A percentile compares a stretch with the other conserved stretches of the same genome.
Evolutionary conservation across 1,284 basidiomycete species (phyloP).

Genomic region (Schizophyllum commune): DNA sequence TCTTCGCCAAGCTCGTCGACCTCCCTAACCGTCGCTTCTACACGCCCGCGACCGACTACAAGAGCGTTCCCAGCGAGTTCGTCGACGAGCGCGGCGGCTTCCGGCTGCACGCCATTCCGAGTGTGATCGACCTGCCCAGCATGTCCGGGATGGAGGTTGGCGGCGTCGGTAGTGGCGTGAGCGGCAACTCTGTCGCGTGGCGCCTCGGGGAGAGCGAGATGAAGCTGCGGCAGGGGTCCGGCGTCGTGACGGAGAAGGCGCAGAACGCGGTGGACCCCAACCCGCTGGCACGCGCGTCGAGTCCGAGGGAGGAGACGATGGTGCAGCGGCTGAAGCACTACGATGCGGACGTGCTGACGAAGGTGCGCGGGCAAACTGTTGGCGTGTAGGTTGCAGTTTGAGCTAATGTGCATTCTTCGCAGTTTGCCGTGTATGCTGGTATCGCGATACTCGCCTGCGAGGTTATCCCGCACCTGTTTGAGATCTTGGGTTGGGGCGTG

Average conservation of each 20-base stretch:
- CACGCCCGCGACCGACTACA: conserved; percentile 83
- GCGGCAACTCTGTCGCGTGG: conserved; percentile 15
- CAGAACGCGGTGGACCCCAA: not conserved
- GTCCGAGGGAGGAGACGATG: not conserved
- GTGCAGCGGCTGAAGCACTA: conserved; percentile 16
- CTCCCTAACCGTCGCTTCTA: conserved; percentile 80
- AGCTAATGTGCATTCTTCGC: conserved; percentile 66
- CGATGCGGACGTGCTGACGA: conserved; percentile 60
- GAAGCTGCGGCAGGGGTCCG: conserved; percentile 14
- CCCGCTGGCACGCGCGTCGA: not conserved
- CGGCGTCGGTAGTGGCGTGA: conserved; percentile 30
- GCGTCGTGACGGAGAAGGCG: conserved; percentile 15
- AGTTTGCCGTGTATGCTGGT: conserved; percentile 85
- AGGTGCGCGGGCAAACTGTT: conserved; percentile 39
- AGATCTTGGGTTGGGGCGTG: conserved; percentile 62
- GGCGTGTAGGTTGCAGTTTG: not conserved
- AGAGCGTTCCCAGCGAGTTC: conserved; percentile 53
- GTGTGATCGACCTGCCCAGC: conserved; percentile 73
- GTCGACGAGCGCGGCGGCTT: conserved; percentile 21
- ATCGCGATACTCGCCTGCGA: conserved; percentile 68
- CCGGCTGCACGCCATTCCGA: conserved; percentile 69
- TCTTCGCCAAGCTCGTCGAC: conserved; percentile 51
- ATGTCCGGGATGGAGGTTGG: conserved; percentile 33
- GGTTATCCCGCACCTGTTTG: conserved; percentile 60
- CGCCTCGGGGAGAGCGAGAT: conserved; percentile 13